A percentile compares a stretch with the other conserved stretches of the same genome.
Evolutionary conservation across 2,329 filamentous ascomycete species (phyloP).

Genomic region (Microdochium nivale): DNA sequence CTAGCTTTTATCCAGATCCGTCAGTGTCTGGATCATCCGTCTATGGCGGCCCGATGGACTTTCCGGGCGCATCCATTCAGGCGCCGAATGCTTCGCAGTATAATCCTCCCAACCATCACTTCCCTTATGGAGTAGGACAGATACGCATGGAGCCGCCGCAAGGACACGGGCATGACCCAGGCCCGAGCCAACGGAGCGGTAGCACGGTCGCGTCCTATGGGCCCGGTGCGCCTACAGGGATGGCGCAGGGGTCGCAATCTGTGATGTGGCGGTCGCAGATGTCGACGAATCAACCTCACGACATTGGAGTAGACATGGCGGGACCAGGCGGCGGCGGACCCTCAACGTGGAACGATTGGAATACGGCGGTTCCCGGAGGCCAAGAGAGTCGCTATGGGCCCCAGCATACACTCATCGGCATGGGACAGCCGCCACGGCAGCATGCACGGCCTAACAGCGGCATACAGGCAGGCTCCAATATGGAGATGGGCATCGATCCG

Average conservation of each 20-base stretch:
- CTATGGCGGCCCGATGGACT: background rate
- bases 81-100: background rate
- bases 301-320: background rate
- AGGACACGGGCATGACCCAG: background rate
- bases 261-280: background rate
- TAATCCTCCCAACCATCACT: background rate
- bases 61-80: background rate
- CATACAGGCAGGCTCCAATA: background rate
- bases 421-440: background rate
- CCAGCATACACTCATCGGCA: background rate
- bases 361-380: background rate
- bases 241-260: background rate
- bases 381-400: background rate
- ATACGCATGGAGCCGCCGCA: background rate
- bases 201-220: background rate
- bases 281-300: background rate
- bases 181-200: background rate
- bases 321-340: background rate
- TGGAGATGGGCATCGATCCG: background rate
- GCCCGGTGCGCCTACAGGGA: background rate
- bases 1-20: background rate
- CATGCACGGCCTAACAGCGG: background rate
- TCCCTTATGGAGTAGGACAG: background rate
- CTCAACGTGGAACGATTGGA: background rate
- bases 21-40: background rate